Base-by-base conservation (phyloP, 225 moss, liverwort and hornwort genomes). In the Bryoerythrophyllum caledonicum region DNA sequence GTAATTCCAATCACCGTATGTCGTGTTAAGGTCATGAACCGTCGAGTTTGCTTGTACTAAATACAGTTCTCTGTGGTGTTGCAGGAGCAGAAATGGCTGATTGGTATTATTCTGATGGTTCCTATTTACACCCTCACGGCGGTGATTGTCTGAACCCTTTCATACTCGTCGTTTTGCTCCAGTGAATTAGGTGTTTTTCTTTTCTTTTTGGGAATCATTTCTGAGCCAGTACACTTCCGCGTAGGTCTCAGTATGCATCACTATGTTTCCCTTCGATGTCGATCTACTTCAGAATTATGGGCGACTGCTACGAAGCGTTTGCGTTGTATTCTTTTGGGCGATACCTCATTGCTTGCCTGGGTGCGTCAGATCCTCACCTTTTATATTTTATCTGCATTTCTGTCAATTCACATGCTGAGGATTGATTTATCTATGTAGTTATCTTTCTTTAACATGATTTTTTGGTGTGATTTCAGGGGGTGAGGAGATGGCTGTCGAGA, bases 241-340 rank as follows among this genome's bases (percentile, higher is more conserved):
- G 23, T 85, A 76, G 82, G 65, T 74, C 78, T 81, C 96, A 96
- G 96, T 94, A 90, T 75, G 69, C 89, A 78, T 91, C 97, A 53
- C 85, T 97, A 49, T 90, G 87, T 81, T 87, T 91, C 35, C 65
- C 97, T 34, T 72, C 68, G 19, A 57, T 81, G 44, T 87, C 92
- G 46, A 77, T 94, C 74, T 90, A 85, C 80, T 91, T 85, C 86
- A 80, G 79, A 70, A 94, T 91, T 67, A 10, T 89, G 80, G 94
- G 97, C 69, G 87, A 97, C 21, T 93, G 91, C 85, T 97, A 97
- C 65, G 97, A 97, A 81, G 97, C 97, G 38, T 97, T 93, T 84
- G 97, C 97, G 25, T 75, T 97, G 9, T 94, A 97, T 75, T 90
- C 97, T 23, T 97, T 97, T 82, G 97, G 97, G 62, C 82, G 82